These are phyloP conservation scores for Populus hybrid DNA, from an alignment of 441 rosid species.

Conservation along the genomic window DNA sequence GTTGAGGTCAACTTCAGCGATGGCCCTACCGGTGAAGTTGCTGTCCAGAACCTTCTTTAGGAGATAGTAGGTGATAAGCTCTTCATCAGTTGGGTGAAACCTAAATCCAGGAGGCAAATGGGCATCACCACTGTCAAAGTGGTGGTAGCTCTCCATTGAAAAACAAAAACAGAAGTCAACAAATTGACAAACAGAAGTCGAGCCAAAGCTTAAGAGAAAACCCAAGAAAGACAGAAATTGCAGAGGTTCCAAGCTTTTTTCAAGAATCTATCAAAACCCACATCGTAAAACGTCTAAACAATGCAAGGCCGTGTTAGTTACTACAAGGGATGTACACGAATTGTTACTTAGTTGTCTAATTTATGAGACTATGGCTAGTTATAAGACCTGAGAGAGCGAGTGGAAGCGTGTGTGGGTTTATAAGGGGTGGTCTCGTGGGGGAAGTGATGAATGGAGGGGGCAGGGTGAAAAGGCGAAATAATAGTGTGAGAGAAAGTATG, in stretches of 20 bases:
- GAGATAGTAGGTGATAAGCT: constrained; percentile 84
- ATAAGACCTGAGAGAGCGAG: not conserved
- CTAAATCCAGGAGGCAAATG: constrained; percentile 88
- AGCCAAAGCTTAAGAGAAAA: not conserved
- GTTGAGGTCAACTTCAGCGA: constrained; percentile 88
- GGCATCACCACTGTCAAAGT: constrained; percentile 44
- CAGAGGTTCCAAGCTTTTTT: not conserved
- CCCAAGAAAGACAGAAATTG: not conserved
- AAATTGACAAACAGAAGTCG: not conserved
- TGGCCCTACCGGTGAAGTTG: constrained; percentile 64
- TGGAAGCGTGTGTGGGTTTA: not conserved
- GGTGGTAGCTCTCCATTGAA: constrained; percentile 41
- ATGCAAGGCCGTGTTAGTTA: not conserved
- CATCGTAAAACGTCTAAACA: not conserved
- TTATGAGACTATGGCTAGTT: not conserved
- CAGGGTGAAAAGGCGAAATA: not conserved
- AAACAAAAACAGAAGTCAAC: not conserved
- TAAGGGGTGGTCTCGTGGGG: not conserved
- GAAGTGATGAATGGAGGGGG: not conserved
- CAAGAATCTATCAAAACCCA: not conserved
- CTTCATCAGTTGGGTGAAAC: constrained; percentile 95
- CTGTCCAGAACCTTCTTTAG: constrained; percentile 79
- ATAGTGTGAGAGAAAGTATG: not conserved
- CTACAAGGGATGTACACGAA: not conserved
- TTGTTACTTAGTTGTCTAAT: not conserved